Evolutionary conservation across 768 basidiomycete species (phyloP).

Genomic region (Boletus barrowsii): DNA sequence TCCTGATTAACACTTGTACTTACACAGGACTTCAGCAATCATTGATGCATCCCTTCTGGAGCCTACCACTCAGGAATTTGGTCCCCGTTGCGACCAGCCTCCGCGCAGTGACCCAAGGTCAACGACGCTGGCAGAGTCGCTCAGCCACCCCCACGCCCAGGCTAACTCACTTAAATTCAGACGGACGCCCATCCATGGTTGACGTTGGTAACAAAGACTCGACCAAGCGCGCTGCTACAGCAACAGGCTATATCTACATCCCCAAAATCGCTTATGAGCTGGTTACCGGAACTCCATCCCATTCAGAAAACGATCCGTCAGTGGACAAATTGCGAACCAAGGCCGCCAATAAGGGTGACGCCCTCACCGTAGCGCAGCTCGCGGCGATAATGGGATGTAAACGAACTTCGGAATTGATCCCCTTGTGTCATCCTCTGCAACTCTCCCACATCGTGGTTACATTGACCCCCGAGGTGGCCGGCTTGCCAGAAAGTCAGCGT

Average conservation of each 20-base stretch:
- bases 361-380: slow-evolving; percentile 72
- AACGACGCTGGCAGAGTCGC: slow-evolving; percentile 24
- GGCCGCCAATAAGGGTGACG: slow-evolving; percentile 62
- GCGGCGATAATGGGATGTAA: slow-evolving; percentile 89
- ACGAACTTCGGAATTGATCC: slow-evolving; percentile 78
- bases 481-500: background rate
- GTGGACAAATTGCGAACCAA: slow-evolving; percentile 45
- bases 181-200: slow-evolving; percentile 81
- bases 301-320: slow-evolving; percentile 3
- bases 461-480: slow-evolving; percentile 45
- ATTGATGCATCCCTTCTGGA: background rate
- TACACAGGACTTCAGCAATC: slow-evolving; percentile 18
- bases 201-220: slow-evolving; percentile 62
- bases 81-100: background rate
- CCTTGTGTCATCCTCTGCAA: slow-evolving; percentile 82
- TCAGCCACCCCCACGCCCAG: slow-evolving; percentile 3
- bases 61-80: background rate
- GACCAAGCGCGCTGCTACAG: slow-evolving; percentile 69
- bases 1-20: slow-evolving; percentile 25
- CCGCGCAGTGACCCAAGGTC: background rate
- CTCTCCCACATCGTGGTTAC: slow-evolving; percentile 68
- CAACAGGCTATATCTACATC: slow-evolving; percentile 69
- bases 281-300: slow-evolving; percentile 35
- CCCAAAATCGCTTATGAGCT: slow-evolving; percentile 63
- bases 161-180: slow-evolving; percentile 73